These are phyloP conservation scores for Coffea eugenioides DNA, from an alignment of 257 asterid genomes.

Conservation along the genomic window DNA sequence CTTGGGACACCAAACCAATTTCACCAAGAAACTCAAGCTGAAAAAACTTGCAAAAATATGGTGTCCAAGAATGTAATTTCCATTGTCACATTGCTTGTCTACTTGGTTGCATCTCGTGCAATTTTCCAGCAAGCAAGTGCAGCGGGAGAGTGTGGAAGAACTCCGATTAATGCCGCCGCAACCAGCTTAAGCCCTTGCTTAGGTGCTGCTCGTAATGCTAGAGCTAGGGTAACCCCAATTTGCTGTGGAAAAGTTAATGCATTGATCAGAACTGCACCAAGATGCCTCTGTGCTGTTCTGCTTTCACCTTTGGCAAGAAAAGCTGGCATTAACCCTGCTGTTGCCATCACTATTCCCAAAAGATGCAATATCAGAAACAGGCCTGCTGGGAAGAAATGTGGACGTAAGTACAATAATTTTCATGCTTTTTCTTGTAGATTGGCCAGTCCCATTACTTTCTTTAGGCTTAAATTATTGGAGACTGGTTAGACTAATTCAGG, in stretches of 20 bases:
- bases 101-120: constrained; percentile 12
- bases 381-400: constrained; percentile 41
- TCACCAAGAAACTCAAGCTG: background rate
- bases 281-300: constrained; percentile 37
- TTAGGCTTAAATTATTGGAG: too few species aligned
- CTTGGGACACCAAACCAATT: background rate
- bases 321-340: constrained; percentile 30
- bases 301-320: constrained; percentile 36
- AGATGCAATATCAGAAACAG: constrained; percentile 38
- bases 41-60: constrained; percentile 11
- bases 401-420: constrained; percentile 24
- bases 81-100: constrained; percentile 16
- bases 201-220: constrained; percentile 27
- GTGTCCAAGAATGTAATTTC: constrained; percentile 12
- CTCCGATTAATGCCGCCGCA: constrained; percentile 23
- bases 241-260: constrained; percentile 34
- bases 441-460: background rate
- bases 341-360: constrained; percentile 37
- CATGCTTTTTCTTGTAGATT: background rate
- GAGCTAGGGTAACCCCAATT: constrained; percentile 18
- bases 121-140: constrained; percentile 19
- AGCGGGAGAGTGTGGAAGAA: constrained; percentile 34
- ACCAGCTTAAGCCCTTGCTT: constrained; percentile 34
- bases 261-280: constrained; percentile 29
- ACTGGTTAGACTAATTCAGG: background rate